Evolutionary conservation across 1,284 basidiomycete genomes (phyloP).

Genomic region (Chondrostereum purpureum): DNA sequence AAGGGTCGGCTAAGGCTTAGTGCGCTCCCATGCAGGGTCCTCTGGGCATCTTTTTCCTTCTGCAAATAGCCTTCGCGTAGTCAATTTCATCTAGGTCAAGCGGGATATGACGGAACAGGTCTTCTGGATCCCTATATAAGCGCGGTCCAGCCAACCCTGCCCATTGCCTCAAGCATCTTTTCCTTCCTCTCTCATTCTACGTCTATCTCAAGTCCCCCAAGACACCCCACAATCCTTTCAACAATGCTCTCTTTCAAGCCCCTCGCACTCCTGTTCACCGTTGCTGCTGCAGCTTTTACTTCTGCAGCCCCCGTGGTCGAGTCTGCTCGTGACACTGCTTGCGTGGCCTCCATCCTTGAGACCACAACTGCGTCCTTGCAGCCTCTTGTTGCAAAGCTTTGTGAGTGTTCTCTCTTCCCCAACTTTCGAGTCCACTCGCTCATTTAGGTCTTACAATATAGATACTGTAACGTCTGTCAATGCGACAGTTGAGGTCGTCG

Average conservation of each 20-base stretch:
- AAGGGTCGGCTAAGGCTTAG: too few species aligned
- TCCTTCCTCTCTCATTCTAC: too few species aligned
- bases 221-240: constrained; percentile 1
- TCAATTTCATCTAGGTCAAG: too few species aligned
- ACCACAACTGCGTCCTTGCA: background rate
- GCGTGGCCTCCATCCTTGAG: background rate
- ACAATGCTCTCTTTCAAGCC: constrained; percentile 1
- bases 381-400: background rate
- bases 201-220: background rate
- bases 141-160: too few species aligned
- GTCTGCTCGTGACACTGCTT: background rate
- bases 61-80: too few species aligned
- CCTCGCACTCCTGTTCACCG: constrained; percentile 1
- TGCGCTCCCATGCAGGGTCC: too few species aligned
- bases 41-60: too few species aligned
- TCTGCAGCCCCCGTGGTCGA: background rate
- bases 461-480: background rate
- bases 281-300: background rate
- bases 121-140: too few species aligned
- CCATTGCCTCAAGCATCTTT: too few species aligned
- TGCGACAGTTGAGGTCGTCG: background rate
- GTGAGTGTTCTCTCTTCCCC: background rate
- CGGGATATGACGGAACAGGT: too few species aligned
- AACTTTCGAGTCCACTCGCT: background rate
- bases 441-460: too few species aligned